phyloP scores from a whole-genome alignment of 352 stramenopile species.

The Phytophthora fragariae region DNA sequence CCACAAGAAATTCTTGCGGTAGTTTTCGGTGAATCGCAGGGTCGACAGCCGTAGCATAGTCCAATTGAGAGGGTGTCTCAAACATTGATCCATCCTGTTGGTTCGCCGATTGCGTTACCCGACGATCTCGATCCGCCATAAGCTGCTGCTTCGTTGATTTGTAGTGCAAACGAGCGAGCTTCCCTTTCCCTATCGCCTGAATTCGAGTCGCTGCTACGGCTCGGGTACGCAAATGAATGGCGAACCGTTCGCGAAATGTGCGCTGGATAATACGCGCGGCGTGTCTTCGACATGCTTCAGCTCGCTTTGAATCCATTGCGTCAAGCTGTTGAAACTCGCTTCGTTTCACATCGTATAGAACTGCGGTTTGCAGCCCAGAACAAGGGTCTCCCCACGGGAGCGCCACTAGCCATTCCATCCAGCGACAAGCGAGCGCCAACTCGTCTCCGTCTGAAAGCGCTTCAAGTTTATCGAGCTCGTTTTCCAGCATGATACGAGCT shows the following conservation, averaged over 20 bases:
- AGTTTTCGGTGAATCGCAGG: conserved; percentile 19
- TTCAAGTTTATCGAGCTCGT: conserved; percentile 61
- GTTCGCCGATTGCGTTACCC: neutral
- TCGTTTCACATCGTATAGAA: conserved; percentile 31
- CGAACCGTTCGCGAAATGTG: conserved; percentile 46
- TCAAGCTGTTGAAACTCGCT: conserved; percentile 56
- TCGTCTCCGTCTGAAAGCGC: conserved; percentile 36
- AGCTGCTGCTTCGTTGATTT: conserved; percentile 11
- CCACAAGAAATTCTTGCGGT: neutral
- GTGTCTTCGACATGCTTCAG: neutral
- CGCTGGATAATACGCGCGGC: conserved; percentile 55
- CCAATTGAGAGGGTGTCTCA: neutral
- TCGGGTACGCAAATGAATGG: conserved; percentile 41
- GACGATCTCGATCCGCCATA: conserved; percentile 1
- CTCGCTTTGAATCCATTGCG: conserved; percentile 36
- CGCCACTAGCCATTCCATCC: conserved; percentile 67
- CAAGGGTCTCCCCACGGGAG: conserved; percentile 56
- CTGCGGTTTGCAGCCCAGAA: conserved; percentile 32
- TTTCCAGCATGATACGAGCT: conserved; percentile 44
- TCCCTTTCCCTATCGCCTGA: conserved; percentile 39
- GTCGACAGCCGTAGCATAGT: conserved; percentile 25
- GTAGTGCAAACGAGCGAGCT: conserved; percentile 10
- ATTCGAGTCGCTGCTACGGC: conserved; percentile 38
- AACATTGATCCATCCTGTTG: conserved; percentile 10
- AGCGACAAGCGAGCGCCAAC: conserved; percentile 49